A percentile compares a stretch with the other conserved stretches of the same genome.
Conservation (phyloP, 169 alveolate species). For the Haemoproteus tartakovskyi region DNA sequence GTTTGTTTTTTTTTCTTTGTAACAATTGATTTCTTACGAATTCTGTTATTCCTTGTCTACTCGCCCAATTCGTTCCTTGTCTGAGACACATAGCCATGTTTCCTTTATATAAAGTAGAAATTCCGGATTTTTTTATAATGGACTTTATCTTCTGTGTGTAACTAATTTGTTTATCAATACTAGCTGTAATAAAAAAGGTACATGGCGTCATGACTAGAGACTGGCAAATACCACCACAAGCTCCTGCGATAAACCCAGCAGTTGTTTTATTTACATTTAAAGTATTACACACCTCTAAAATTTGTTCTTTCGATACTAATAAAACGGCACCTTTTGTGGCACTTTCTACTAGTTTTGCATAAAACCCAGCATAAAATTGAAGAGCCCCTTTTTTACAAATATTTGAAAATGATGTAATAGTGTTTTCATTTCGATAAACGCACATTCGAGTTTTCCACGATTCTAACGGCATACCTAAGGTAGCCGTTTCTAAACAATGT, state of each 20-base stretch:
- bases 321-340: conserved; percentile 77
- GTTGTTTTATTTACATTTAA: conserved; percentile 47
- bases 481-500: conserved; percentile 78
- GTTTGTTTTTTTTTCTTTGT: conserved; percentile 9
- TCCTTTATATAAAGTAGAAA: conserved; percentile 76
- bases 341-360: conserved; percentile 73
- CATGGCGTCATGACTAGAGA: conserved; percentile 80
- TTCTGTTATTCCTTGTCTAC: conserved; percentile 81
- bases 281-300: conserved; percentile 13
- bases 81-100: conserved; percentile 76
- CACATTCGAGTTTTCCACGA: conserved; percentile 83
- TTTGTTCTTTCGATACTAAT: conserved; percentile 69
- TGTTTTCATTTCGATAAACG: conserved; percentile 71
- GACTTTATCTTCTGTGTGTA: conserved; percentile 7
- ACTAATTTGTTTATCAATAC: conserved; percentile 69
- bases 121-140: conserved; percentile 61
- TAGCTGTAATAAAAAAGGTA: conserved; percentile 77
- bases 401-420: conserved; percentile 63
- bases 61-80: conserved; percentile 84
- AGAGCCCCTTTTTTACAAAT: conserved; percentile 70
- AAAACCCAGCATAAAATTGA: conserved; percentile 74
- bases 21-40: conserved; percentile 34
- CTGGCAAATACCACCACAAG: conserved; percentile 77
- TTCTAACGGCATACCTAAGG: conserved; percentile 80
- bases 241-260: conserved; percentile 78